Conservation (phyloP, 495 filamentous ascomycete genomes). For the Penicillium atrosanguineum region DNA sequence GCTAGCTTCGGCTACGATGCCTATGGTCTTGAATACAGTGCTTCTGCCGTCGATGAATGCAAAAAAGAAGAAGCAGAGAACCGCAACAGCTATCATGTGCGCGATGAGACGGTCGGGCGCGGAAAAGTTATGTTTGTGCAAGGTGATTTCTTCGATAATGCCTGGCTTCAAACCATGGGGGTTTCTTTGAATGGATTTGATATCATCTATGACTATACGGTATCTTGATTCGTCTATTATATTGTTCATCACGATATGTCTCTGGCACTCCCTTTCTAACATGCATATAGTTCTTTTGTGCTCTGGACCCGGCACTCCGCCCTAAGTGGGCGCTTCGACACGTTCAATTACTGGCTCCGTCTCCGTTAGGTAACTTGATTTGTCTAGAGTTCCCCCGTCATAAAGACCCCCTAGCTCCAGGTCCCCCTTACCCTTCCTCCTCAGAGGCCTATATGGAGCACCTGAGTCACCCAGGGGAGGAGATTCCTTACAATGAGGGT, state of each 20-base stretch:
- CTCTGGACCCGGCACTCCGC: constrained; percentile 62
- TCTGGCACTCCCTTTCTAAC: constrained; percentile 14
- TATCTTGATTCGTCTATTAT: constrained; percentile 24
- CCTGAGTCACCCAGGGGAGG: constrained; percentile 61
- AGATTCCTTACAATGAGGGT: constrained; percentile 60
- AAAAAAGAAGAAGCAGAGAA: constrained; percentile 42
- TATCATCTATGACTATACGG: constrained; percentile 83
- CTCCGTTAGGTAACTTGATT: constrained; percentile 58
- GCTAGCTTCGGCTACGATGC: constrained; percentile 69
- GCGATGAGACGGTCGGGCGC: constrained; percentile 40
- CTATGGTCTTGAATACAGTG: constrained; percentile 67
- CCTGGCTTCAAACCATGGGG: constrained; percentile 49
- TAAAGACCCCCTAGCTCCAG: constrained; percentile 59
- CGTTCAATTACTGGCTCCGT: constrained; percentile 58
- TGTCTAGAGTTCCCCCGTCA: constrained; percentile 80
- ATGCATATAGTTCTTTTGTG: constrained; percentile 68
- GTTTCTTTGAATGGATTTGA: constrained; percentile 60
- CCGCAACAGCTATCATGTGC: constrained; percentile 44
- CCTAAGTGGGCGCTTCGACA: constrained; percentile 69
- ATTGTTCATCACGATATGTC: not conserved
- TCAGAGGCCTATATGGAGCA: constrained; percentile 64
- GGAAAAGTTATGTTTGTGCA: constrained; percentile 59
- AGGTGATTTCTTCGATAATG: constrained; percentile 73
- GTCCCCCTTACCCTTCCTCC: constrained; percentile 68
- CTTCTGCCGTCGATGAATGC: constrained; percentile 53